Base-by-base conservation (phyloP, 306 rosid genomes). In the Lablab purpureus region DNA sequence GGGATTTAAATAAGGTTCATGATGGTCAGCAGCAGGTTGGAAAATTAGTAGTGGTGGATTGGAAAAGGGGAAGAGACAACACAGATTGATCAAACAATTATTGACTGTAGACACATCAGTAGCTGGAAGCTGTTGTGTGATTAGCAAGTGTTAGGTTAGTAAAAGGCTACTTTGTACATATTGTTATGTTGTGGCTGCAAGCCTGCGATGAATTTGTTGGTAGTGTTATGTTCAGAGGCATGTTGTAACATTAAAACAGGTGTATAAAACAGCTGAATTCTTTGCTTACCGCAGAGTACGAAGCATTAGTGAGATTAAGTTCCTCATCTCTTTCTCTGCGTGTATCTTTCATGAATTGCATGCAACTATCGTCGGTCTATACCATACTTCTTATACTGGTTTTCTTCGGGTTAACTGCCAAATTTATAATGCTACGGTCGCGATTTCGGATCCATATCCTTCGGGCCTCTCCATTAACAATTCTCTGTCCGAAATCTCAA, bases 21-120 rank as follows among this genome's bases (percentile, higher is more conserved):
- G 87, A 77, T 32, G 80, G 87, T 27, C 93, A 73, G 69, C 95
- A 82, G 73, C 94, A 87, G 77, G 79, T 56, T 0, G 86, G 97
- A 80, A 93, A 93, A 80, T 72, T 84, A 22, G 81, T 88, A 81
- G 81, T 88, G 36, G 85, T 77, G 86, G 97, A 87, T 67, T 92
- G 98, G 97, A 91, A 85, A 84, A 84, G 92, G 69, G 91, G 91
- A 73, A 85, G 91, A 81, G 89, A 89, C 73, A 83, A 83, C 85
- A 82, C 83, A 49, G 89, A 82, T 70, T 89, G 89, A 88, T 74
- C 63, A n/a, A 43, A 50, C 37, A 40, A 30, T 77, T 67, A 10
- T 79, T 76, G 74, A 82, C 67, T 52, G 63, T 70, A 45, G 79
- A 76, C 71, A 67, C 32, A 59, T 71, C 76, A 78, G 67, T 78